These are phyloP conservation scores for Malus sylvestris DNA, from an alignment of 306 rosid genomes.

Conservation along the genomic window DNA sequence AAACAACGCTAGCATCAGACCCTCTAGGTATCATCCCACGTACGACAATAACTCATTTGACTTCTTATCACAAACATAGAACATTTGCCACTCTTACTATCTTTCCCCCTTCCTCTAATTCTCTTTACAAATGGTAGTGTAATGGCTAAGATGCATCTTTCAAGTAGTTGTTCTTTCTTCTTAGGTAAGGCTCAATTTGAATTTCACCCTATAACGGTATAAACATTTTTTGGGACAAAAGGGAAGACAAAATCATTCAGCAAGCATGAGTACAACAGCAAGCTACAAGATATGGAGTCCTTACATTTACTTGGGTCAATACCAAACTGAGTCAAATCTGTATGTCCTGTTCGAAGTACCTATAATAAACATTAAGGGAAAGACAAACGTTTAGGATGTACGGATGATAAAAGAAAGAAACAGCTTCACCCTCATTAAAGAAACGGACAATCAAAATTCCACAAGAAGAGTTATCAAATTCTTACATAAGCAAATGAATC, in stretches of 20 bases:
- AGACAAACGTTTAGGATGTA: background rate
- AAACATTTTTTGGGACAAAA: background rate
- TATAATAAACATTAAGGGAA: constrained; percentile 6
- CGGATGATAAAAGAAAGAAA: background rate
- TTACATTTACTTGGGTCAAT: constrained; percentile 95
- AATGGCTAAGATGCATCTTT: background rate
- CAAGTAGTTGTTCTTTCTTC: background rate
- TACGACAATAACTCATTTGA: no score
- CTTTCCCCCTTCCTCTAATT: background rate
- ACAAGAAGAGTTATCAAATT: constrained; percentile 1
- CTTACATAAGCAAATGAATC: constrained; percentile 90
- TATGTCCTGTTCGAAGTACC: constrained; percentile 95
- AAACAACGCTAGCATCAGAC: background rate
- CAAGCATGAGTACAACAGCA: background rate
- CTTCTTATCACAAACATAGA: no score
- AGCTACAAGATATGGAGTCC: constrained; percentile 16
- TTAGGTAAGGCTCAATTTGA: background rate
- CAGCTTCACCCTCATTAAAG: background rate
- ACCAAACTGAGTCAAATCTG: constrained; percentile 90
- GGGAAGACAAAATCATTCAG: background rate
- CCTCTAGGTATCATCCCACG: no score
- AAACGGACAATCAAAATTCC: background rate
- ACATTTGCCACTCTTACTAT: background rate
- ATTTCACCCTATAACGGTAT: background rate
- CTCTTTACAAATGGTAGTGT: background rate